Base-by-base conservation (phyloP, 345 rosid genomes). In the Ceriops tagal region DNA sequence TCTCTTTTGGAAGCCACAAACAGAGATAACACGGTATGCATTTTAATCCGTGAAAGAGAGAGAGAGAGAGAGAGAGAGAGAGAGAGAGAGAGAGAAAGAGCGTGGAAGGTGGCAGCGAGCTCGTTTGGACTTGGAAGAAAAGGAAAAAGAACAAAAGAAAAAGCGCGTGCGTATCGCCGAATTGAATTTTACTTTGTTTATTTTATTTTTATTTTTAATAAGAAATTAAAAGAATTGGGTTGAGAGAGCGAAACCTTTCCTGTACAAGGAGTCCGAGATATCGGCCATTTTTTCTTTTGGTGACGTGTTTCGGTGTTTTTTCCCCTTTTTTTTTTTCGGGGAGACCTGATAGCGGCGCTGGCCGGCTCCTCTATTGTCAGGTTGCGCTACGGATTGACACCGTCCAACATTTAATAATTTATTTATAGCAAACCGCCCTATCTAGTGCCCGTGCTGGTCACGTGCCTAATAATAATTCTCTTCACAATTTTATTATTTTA, bases 351-450 rank as follows among this genome's bases (percentile, higher is more conserved):
- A 2, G 11, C 39, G 28, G 0, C 16, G 30, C n/a, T 47, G 26
- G 26, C 55, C 56, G 69, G 63, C 7, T 66, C 57, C 58, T 56
- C 35, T 62, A 8, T 67, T 73, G 74, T 56, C 74, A 34, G 47
- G 49, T 58, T 31, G 53, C 22, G 35, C 19, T 8, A 10, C 49
- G 27, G 70, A 52, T 68, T 65, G 77, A 67, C 72, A 70, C 35
- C 1, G 61, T 70, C 71, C 28, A 1, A 16, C 21, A 3, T 0
- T 2, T 51, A 34, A 34, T 3, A 8, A 46, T 24, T 7, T 1
- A 72, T 79, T 71, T 64, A 81, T 53, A 69, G 74, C 77, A 76
- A 76, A 24, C 81, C 82, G 75, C 26, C 81, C 77, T 31, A 2
- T 15, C 8, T 9, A 5, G 1, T 0, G 47, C 70, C 51, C 73